These are phyloP conservation scores for Zymoseptoria pseudotritici DNA, from an alignment of 2,329 filamentous ascomycete species.

Conservation along the genomic window DNA sequence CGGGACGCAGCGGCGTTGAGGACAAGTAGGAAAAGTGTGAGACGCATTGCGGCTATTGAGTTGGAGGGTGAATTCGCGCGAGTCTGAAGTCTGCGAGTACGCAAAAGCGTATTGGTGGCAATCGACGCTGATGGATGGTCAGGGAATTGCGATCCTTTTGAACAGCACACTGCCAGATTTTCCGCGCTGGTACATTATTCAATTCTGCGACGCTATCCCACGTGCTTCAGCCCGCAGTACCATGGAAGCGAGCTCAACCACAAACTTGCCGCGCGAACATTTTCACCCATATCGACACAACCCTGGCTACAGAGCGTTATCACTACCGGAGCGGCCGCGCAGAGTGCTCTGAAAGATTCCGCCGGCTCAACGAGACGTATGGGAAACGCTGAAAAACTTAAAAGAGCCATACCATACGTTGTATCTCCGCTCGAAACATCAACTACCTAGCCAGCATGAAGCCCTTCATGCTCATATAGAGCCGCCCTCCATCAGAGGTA, in stretches of 20 bases:
- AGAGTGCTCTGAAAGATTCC: too few relatives aligned
- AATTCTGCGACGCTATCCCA: neutral
- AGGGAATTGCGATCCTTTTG: neutral
- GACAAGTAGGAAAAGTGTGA: neutral
- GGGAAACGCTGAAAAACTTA: neutral
- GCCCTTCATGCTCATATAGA: neutral
- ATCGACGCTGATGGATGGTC: neutral
- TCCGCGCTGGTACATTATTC: neutral
- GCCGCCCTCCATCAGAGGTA: neutral
- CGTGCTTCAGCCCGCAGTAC: neutral
- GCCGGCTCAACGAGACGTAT: neutral
- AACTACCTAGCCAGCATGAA: neutral
- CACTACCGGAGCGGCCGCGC: too few relatives aligned
- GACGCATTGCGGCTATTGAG: neutral
- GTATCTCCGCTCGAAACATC: neutral
- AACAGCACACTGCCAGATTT: neutral
- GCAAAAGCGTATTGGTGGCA: neutral
- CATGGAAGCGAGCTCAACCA: neutral
- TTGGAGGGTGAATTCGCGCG: neutral
- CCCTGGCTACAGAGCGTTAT: too few relatives aligned
- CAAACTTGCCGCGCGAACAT: too few relatives aligned
- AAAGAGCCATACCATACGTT: neutral
- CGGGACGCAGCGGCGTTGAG: neutral
- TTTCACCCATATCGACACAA: too few relatives aligned
- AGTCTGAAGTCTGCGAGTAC: neutral